Evolutionary conservation across 345 rosid species (phyloP).

Genomic region (Ricinus communis): DNA sequence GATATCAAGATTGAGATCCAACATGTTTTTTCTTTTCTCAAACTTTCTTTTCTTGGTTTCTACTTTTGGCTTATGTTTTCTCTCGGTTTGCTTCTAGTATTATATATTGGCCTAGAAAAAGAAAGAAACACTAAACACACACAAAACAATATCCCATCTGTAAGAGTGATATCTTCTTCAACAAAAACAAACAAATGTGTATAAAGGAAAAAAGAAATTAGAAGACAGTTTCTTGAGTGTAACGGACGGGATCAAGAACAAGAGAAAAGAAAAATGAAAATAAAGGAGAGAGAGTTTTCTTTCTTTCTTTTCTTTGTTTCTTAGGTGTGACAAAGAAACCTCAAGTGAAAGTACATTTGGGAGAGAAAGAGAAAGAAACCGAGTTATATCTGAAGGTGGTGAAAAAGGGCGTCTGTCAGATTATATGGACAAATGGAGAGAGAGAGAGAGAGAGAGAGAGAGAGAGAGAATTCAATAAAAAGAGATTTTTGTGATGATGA

Average conservation of each 20-base stretch:
- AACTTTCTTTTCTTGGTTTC: neutral
- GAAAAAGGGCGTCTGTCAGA: slow-evolving; percentile 13
- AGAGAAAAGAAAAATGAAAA: neutral
- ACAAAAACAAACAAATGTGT: neutral
- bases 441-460: slow-evolving; percentile 18
- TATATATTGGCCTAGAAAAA: neutral
- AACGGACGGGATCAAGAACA: slow-evolving; percentile 28
- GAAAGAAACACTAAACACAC: neutral
- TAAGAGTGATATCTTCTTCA: neutral
- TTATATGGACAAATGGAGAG: slow-evolving; percentile 22
- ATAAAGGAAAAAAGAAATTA: neutral
- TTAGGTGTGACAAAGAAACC: slow-evolving; percentile 1
- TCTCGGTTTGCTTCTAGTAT: neutral
- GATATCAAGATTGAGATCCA: slow-evolving; percentile 68
- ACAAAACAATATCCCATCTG: neutral
- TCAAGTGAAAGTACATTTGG: slow-evolving; percentile 14
- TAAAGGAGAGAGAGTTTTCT: neutral
- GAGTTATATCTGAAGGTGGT: neutral
- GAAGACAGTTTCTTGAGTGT: slow-evolving; percentile 15
- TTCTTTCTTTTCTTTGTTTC: too few species aligned
- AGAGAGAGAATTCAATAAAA: too few species aligned
- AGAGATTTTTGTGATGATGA: too few species aligned
- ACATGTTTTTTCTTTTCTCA: slow-evolving; percentile 15
- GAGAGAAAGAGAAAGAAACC: neutral
- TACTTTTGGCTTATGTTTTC: too few species aligned